Conservation (phyloP, 331 rosid species). For the Spiraea crenata region DNA sequence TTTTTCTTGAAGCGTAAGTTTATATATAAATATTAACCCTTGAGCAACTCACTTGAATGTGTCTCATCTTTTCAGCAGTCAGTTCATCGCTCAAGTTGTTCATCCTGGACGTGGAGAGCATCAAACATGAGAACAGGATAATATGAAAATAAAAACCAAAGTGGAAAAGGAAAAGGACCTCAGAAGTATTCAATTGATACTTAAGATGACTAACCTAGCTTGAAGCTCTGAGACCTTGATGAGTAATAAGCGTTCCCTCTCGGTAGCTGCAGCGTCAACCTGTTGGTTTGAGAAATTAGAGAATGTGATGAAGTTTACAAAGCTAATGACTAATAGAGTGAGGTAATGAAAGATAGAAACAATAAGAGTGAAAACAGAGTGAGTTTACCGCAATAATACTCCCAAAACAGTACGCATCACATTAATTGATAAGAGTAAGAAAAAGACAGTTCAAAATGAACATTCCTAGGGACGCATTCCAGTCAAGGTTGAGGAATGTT, state of each 20-base stretch:
- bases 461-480: neutral
- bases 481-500: neutral
- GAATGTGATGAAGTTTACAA: neutral
- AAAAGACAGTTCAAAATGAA: neutral
- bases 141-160: neutral
- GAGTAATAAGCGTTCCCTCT: conserved; percentile 68
- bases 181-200: neutral
- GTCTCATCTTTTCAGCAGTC: conserved; percentile 73
- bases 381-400: too few relatives aligned
- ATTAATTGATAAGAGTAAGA: neutral
- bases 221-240: conserved; percentile 78
- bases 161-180: neutral
- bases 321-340: conserved; percentile 6
- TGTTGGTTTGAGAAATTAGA: conserved; percentile 31
- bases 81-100: conserved; percentile 72
- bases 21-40: neutral
- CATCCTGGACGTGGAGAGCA: conserved; percentile 55
- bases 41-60: conserved; percentile 62
- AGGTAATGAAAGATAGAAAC: too few relatives aligned
- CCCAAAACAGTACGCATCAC: neutral
- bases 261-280: conserved; percentile 65
- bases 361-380: too few relatives aligned
- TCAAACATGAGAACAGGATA: neutral
- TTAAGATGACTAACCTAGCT: conserved; percentile 53
- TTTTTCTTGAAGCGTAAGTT: neutral